Evolutionary conservation across 2,329 filamentous ascomycete genomes (phyloP).

Genomic region (Hypoxylon sp.): DNA sequence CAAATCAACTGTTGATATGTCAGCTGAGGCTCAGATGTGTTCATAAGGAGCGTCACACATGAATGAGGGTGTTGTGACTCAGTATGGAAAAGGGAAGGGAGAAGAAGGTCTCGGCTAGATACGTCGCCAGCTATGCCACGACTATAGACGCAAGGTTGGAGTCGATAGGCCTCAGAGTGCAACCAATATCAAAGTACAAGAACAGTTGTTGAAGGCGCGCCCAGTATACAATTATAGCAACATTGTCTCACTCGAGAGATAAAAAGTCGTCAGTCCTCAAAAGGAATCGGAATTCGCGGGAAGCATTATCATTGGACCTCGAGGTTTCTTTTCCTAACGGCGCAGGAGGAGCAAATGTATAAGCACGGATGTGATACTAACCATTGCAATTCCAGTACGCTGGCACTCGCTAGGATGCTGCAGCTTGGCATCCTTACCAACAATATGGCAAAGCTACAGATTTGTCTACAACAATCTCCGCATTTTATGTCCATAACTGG

Average conservation of each 20-base stretch:
- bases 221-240: conserved; percentile 21
- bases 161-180: conserved; percentile 10
- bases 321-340: conserved; percentile 28
- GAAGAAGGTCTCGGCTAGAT: conserved; percentile 15
- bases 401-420: conserved; percentile 18
- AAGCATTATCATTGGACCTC: conserved; percentile 15
- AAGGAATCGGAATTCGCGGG: conserved; percentile 4
- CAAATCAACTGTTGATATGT: conserved; percentile 5
- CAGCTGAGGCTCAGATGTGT: conserved; percentile 21
- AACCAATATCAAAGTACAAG: background rate
- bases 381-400: conserved; percentile 14
- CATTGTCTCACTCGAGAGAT: conserved; percentile 15
- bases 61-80: conserved; percentile 4
- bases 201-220: conserved; percentile 1
- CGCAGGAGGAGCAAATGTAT: conserved; percentile 6
- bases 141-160: conserved; percentile 15
- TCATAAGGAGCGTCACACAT: conserved; percentile 14
- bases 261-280: conserved; percentile 12
- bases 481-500: conserved; percentile 15
- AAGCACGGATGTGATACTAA: conserved; percentile 7
- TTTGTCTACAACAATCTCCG: conserved; percentile 14
- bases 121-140: conserved; percentile 7
- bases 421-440: conserved; percentile 5
- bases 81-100: conserved; percentile 14
- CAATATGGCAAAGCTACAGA: background rate